A percentile compares a stretch with the other conserved stretches of the same genome.
Conservation (phyloP, 306 rosid species). For the Sophora flavescens region DNA sequence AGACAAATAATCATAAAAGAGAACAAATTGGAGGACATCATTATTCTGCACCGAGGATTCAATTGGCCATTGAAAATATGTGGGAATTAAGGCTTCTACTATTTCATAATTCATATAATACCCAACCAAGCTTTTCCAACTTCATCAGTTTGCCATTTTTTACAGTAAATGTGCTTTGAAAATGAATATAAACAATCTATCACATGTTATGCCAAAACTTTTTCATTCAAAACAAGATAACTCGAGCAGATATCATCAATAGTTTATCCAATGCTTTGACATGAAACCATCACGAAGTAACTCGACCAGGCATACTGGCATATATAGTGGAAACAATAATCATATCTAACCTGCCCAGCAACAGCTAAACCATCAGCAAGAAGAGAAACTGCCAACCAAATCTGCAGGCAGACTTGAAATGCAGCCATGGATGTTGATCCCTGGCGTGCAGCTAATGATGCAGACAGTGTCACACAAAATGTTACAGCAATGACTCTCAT, state of each 20-base stretch:
- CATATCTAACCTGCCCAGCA: conserved; percentile 87
- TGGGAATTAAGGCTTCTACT: background rate
- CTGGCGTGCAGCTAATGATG: conserved; percentile 88
- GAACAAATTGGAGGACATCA: background rate
- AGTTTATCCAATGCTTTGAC: conserved; percentile 19
- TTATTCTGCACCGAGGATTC: background rate
- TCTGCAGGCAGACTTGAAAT: conserved; percentile 93
- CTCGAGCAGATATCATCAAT: background rate
- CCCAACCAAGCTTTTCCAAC: background rate
- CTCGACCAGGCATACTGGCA: background rate
- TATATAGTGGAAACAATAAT: conserved; percentile 22
- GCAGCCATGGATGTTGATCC: conserved; percentile 97
- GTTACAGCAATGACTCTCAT: conserved; percentile 96
- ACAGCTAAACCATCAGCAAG: conserved; percentile 97
- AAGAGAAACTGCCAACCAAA: conserved; percentile 95
- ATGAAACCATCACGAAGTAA: background rate
- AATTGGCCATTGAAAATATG: background rate
- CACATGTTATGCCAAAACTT: background rate
- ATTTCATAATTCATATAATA: conserved; percentile 4
- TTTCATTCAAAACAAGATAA: background rate
- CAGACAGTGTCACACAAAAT: conserved; percentile 92
- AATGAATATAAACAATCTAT: conserved; percentile 4
- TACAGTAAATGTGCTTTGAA: background rate
- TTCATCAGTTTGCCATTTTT: background rate
- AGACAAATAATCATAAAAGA: background rate